Evolutionary conservation across 129 eudicot species (phyloP), one percentile per base, ranked within the genome.

Genomic region (Flaveria linearis): DNA sequence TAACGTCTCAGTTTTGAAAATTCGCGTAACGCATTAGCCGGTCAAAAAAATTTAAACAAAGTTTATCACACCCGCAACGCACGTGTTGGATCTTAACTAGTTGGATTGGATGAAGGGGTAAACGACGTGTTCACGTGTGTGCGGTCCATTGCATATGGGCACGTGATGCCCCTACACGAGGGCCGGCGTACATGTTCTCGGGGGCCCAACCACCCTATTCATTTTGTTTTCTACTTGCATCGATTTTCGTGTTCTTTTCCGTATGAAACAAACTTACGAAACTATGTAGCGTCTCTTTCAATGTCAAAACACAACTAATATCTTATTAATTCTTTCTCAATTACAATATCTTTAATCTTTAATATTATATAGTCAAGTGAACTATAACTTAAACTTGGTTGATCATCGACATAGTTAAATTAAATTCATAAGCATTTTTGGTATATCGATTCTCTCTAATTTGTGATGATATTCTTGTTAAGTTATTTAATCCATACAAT

Each of bases 41-140:
- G n/a, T n/a, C n/a, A n/a, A n/a, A n/a, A n/a, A n/a, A n/a, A n/a
- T n/a, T n/a, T n/a, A n/a, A n/a, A n/a, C n/a, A n/a, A n/a, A n/a
- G n/a, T n/a, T n/a, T n/a, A n/a, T n/a, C n/a, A n/a, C n/a, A n/a
- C n/a, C n/a, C n/a, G n/a, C n/a, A n/a, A n/a, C n/a, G n/a, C n/a
- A n/a, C n/a, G n/a, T n/a, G n/a, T n/a, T n/a, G n/a, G n/a, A n/a
- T n/a, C n/a, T n/a, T n/a, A n/a, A n/a, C n/a, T n/a, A n/a, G n/a
- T n/a, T 20, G 22, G 56, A 49, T 64, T 53, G 45, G 58, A 71
- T 5, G 64, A 71, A 62, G 42, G 0, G 46, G 86, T 68, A 74
- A 53, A 74, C 11, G 83, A 83, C 77, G 79, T 6, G 68, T 58
- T 73, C 83, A 83, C 86, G 86, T 83, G 68, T 62, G 83, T 73